Evolutionary conservation across 2,329 filamentous ascomycete species (phyloP).

Genomic region (Geosmithia putterillii): DNA sequence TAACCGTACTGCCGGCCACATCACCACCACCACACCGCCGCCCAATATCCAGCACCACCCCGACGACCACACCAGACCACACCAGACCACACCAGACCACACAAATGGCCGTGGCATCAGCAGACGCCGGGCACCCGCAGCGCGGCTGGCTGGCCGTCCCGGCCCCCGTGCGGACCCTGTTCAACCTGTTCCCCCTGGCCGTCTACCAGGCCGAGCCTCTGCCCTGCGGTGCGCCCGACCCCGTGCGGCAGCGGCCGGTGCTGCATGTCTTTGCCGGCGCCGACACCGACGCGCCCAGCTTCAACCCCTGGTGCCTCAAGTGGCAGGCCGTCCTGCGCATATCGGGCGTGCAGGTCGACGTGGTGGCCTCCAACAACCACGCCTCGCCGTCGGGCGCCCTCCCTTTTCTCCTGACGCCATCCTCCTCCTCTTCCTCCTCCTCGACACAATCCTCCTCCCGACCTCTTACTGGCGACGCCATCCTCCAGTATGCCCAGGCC

Average conservation of each 20-base stretch:
- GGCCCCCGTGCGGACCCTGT: slow-evolving; percentile 65
- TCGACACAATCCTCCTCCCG: slow-evolving; percentile 23
- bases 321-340: slow-evolving; percentile 92
- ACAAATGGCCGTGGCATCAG: neutral
- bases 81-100: no score
- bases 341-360: slow-evolving; percentile 51
- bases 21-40: neutral
- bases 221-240: slow-evolving; percentile 41
- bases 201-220: slow-evolving; percentile 66
- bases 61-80: no score
- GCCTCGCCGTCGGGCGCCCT: slow-evolving; percentile 81
- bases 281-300: slow-evolving; percentile 52
- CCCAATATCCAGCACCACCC: neutral
- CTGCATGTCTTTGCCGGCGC: slow-evolving; percentile 62
- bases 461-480: slow-evolving; percentile 38
- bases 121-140: neutral
- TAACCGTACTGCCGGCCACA: neutral
- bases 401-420: slow-evolving; percentile 64
- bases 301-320: slow-evolving; percentile 86
- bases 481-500: slow-evolving; percentile 56
- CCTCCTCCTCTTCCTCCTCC: neutral
- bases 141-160: slow-evolving; percentile 48
- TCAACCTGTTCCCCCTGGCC: slow-evolving; percentile 70
- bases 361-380: slow-evolving; percentile 75
- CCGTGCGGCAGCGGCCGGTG: slow-evolving; percentile 33